These are phyloP conservation scores for Backusella liffmaniae DNA, from an alignment of 192 early-diverging fungal genomes.

Conservation along the genomic window DNA sequence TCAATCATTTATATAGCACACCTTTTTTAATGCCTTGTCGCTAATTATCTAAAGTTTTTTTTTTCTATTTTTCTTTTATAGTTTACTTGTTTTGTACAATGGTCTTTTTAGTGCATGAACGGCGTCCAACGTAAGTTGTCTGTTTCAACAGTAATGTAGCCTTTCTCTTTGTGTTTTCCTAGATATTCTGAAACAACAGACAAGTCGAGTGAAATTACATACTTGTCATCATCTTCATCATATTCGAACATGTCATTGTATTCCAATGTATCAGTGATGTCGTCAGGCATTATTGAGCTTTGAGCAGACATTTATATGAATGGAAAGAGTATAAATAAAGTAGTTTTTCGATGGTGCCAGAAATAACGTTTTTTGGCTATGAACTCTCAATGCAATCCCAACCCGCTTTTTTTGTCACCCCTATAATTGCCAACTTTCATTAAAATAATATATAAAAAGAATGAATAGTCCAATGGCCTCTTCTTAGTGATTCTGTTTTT, in stretches of 20 bases:
- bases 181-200: slow-evolving; percentile 43
- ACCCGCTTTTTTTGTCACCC: too few species aligned
- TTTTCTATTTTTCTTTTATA: too few species aligned
- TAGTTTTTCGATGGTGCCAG: too few species aligned
- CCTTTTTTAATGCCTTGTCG: slow-evolving; percentile 9
- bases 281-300: slow-evolving; percentile 79
- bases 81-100: neutral
- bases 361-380: too few species aligned
- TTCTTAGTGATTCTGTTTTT: too few species aligned
- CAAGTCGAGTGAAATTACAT: slow-evolving; percentile 44
- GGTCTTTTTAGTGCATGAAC: slow-evolving; percentile 51
- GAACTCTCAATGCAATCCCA: too few species aligned
- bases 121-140: slow-evolving; percentile 56
- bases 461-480: too few species aligned
- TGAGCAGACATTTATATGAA: slow-evolving; percentile 51
- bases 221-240: slow-evolving; percentile 18
- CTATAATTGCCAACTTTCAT: too few species aligned
- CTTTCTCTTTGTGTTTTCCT: slow-evolving; percentile 42
- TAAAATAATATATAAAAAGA: too few species aligned
- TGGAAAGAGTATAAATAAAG: neutral
- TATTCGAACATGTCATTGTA: slow-evolving; percentile 44
- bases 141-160: slow-evolving; percentile 55
- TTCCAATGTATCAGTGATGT: slow-evolving; percentile 77
- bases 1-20: slow-evolving; percentile 42
- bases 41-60: too few species aligned